A percentile compares a stretch with the other conserved stretches of the same genome.
Conservation (phyloP, 345 rosid genomes). For the Alliaria petiolata region DNA sequence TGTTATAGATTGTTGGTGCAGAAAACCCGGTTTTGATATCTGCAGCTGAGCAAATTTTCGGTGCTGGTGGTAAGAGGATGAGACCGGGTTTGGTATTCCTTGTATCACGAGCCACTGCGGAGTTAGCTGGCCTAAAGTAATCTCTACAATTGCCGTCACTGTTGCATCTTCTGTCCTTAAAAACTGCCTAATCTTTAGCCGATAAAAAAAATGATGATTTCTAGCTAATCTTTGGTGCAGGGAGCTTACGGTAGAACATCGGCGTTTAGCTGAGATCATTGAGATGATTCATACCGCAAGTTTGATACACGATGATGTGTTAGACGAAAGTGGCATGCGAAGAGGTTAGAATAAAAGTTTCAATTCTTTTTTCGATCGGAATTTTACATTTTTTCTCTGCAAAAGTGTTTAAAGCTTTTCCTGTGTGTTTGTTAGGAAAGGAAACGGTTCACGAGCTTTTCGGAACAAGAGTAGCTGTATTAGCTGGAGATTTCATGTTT, state of each 20-base stretch:
- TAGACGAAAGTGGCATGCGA: slow-evolving; percentile 90
- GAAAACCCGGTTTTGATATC: slow-evolving; percentile 93
- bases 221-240: slow-evolving; percentile 36
- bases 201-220: slow-evolving; percentile 2
- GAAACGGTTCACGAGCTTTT: slow-evolving; percentile 80
- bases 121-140: slow-evolving; percentile 68
- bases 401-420: not conserved
- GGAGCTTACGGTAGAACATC: slow-evolving; percentile 76
- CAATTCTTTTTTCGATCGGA: not conserved
- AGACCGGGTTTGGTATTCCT: slow-evolving; percentile 94
- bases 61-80: slow-evolving; percentile 99
- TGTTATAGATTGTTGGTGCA: slow-evolving; percentile 87
- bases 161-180: not conserved
- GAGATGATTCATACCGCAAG: slow-evolving; percentile 99
- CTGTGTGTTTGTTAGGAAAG: slow-evolving; percentile 48
- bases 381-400: not conserved
- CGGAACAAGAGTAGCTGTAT: slow-evolving; percentile 85
- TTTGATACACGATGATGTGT: slow-evolving; percentile 92
- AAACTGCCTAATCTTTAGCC: not conserved
- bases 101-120: slow-evolving; percentile 90
- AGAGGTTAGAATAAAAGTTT: slow-evolving; percentile 53
- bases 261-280: slow-evolving; percentile 91
- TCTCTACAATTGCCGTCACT: not conserved
- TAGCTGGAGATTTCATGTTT: slow-evolving; percentile 97
- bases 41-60: slow-evolving; percentile 93